Conservation (phyloP, 257 asterid genomes). For the Euphrasia confusa region DNA sequence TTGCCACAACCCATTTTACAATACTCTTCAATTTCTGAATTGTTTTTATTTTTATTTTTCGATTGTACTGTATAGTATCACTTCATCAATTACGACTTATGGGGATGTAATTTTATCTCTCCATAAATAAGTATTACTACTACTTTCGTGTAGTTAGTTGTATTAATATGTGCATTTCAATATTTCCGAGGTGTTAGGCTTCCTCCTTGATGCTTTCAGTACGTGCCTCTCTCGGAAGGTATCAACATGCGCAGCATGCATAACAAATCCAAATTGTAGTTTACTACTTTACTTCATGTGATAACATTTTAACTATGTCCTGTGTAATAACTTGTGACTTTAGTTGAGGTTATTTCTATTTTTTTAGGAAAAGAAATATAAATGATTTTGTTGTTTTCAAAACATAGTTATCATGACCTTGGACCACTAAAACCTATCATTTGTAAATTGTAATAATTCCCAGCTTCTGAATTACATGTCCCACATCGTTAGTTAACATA, state of each 20-base stretch:
- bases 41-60: no score
- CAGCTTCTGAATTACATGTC: not conserved
- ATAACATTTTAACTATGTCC: not conserved
- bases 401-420: not conserved
- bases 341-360: no score
- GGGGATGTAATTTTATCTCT: no score
- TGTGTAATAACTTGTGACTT: not conserved
- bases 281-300: constrained; percentile 54
- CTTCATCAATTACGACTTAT: no score
- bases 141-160: no score
- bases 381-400: not conserved
- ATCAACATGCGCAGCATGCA: constrained; percentile 62
- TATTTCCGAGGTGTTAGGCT: no score
- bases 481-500: not conserved
- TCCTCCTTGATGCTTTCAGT: constrained; percentile 49
- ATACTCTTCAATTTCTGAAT: not conserved
- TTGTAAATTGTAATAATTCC: no score
- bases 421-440: not conserved
- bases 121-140: no score
- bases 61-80: no score
- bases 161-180: no score
- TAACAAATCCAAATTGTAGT: constrained; percentile 58
- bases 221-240: constrained; percentile 52
- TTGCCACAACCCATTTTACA: not conserved
- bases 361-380: no score